Evolutionary conservation across 495 filamentous ascomycete genomes (phyloP).

Genomic region (Lentithecium fluviatile): DNA sequence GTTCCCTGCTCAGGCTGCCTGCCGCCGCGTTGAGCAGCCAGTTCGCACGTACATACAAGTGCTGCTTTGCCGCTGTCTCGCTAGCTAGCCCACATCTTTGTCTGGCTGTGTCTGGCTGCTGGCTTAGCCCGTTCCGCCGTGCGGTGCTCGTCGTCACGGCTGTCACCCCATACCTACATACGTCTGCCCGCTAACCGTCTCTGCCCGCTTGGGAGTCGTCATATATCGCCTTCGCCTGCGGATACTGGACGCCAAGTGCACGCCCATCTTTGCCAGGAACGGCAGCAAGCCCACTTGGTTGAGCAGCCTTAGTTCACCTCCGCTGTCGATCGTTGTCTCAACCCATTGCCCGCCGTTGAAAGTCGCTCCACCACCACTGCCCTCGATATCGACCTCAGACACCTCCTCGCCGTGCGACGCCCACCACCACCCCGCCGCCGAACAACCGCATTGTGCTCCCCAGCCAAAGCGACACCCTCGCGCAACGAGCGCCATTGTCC

Average conservation of each 20-base stretch:
- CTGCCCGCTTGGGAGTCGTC: slow-evolving; percentile 2
- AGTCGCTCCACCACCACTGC: background rate
- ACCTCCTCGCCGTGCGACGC: background rate
- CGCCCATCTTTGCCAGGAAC: slow-evolving; percentile 14
- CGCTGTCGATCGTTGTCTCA: background rate
- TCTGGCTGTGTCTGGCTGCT: too few species aligned
- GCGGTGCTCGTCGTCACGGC: too few species aligned
- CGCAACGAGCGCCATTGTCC: background rate
- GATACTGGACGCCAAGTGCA: slow-evolving; percentile 5
- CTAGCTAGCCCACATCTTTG: too few species aligned
- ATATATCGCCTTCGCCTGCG: slow-evolving; percentile 4
- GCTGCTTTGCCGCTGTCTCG: too few species aligned
- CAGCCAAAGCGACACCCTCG: too few species aligned
- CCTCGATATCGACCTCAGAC: background rate
- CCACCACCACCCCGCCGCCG: background rate
- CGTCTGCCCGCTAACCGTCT: background rate
- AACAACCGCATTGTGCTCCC: background rate
- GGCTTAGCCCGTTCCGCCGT: too few species aligned
- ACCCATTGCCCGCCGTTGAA: background rate
- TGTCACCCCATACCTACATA: too few species aligned
- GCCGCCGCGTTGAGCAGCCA: too few species aligned
- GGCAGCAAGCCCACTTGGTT: slow-evolving; percentile 15
- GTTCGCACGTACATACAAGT: too few species aligned
- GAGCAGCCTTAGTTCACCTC: background rate
- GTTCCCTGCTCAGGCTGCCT: too few species aligned